These are phyloP conservation scores for Micromonas commoda DNA, from an alignment of 139 green algal species.

Conservation along the genomic window DNA sequence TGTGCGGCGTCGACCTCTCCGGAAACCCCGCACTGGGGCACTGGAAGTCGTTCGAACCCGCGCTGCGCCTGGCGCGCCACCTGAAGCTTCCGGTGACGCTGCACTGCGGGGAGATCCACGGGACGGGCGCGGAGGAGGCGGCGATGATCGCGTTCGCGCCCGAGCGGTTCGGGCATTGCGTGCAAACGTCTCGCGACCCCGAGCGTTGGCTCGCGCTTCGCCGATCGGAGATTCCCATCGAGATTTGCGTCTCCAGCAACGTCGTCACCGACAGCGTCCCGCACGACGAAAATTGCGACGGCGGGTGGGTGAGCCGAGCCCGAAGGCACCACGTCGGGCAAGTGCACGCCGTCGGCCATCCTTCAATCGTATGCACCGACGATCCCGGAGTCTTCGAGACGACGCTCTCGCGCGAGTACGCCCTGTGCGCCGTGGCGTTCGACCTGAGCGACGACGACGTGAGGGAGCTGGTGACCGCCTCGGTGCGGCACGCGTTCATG, in stretches of 20 bases:
- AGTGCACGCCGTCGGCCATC: background rate
- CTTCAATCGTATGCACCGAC: slow-evolving; percentile 4
- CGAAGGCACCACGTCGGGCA: background rate
- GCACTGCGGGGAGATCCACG: slow-evolving; percentile 13
- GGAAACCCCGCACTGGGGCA: background rate
- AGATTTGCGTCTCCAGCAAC: slow-evolving; percentile 3
- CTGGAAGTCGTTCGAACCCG: background rate
- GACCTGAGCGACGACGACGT: background rate
- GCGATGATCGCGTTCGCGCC: background rate
- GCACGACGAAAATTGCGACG: background rate
- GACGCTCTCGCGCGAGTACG: slow-evolving; percentile 6
- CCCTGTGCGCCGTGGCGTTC: background rate
- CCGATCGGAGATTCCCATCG: background rate
- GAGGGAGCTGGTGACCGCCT: background rate
- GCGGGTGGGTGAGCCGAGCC: background rate
- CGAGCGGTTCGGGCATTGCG: slow-evolving; percentile 15
- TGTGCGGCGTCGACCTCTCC: slow-evolving; percentile 1
- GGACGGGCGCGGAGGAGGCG: background rate
- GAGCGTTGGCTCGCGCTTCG: background rate
- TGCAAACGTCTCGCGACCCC: background rate
- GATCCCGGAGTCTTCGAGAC: slow-evolving; percentile 2
- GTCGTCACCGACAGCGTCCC: background rate
- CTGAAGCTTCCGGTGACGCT: background rate
- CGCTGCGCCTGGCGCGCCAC: background rate
- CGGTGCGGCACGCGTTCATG: background rate